A percentile compares a stretch with the other conserved stretches of the same genome.
Conservation (phyloP, 2,329 filamentous ascomycete species). For the Neofusicoccum ribis region DNA sequence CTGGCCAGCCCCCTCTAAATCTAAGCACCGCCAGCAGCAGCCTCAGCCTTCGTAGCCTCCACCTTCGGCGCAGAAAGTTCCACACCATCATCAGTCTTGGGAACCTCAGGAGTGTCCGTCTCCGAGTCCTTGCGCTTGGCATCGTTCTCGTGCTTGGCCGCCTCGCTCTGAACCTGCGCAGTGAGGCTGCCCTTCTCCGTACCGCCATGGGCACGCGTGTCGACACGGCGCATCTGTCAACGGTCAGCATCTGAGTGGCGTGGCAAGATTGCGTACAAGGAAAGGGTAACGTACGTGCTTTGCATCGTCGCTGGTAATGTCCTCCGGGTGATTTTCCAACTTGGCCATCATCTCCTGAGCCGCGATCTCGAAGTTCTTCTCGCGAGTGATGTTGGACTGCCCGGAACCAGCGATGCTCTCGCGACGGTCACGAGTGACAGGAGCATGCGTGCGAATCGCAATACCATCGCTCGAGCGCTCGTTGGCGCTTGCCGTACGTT, state of each 20-base stretch:
- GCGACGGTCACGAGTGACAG: not conserved
- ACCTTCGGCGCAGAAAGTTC: not conserved
- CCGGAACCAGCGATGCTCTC: conserved; percentile 24
- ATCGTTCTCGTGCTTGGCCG: conserved; percentile 28
- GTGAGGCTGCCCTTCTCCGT: conserved; percentile 36
- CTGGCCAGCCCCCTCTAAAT: not conserved
- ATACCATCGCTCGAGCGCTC: conserved; percentile 22
- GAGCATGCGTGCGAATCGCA: not conserved
- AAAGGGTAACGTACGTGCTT: conserved; percentile 21
- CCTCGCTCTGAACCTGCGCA: conserved; percentile 33
- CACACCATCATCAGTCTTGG: not conserved
- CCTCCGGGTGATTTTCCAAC: conserved; percentile 33
- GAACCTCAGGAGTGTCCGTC: not conserved
- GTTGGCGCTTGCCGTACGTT: conserved; percentile 28
- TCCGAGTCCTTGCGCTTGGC: not conserved
- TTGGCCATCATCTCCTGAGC: conserved; percentile 30
- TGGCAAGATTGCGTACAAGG: not conserved
- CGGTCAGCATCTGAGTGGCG: not conserved
- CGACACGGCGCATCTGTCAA: conserved; percentile 28
- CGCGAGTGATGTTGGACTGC: conserved; percentile 33
- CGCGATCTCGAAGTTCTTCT: conserved; percentile 33
- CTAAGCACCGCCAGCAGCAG: not conserved
- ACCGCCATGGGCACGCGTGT: conserved; percentile 33
- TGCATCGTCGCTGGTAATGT: conserved; percentile 34
- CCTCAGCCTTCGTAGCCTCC: not conserved